Base-by-base conservation (phyloP, 148 eudicot genomes). In the Heliamphora exappendiculata region DNA sequence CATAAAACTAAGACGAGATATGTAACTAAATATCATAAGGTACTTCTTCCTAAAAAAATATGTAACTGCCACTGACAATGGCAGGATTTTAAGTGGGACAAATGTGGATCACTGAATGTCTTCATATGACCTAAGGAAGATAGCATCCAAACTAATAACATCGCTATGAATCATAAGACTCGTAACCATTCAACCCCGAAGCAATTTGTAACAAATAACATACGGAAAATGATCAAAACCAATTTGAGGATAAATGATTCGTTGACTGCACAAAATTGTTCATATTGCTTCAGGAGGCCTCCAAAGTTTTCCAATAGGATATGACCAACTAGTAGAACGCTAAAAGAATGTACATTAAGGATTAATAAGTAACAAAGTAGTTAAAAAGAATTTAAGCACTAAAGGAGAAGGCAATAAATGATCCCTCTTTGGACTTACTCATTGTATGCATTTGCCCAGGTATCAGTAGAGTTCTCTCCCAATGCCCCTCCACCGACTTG, bases 361-460 rank as follows among this genome's bases (percentile, higher is more conserved):
- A 42, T 45, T 67, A 22, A 45, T 6, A 26, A 69, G 45, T 26
- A 29, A 45, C 50, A 58, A 57, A 36, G 36, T 57, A 34, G 24
- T 54, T 34, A 14, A 75, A 75, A 29, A 50, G 0, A 71, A 34
- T 31, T 17, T 33, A 17, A 34, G 1, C 50, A 39, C 16, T 28
- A 31, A 33, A 53, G 31, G 13, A 45, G 41, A 58, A 10, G 2
- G 37, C 44, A 31, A 42, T 20, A 78, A 53, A 34, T 31, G 10
- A 67, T 26, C 47, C 50, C 14, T 58, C 68, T 50, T n/a, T 29
- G 34, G 28, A 89, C 99, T 89, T 95, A 95, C 99, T 95, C 99
- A 78, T 95, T 94, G 85, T 89, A 95, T 53, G 96, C 91, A 82
- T 86, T 80, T 51, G 93, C 94, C 99, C 96, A 95, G 80, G 84